phyloP scores from a whole-genome alignment of 2,329 filamentous ascomycete genomes.

The Thielaviopsis ethacetica region DNA sequence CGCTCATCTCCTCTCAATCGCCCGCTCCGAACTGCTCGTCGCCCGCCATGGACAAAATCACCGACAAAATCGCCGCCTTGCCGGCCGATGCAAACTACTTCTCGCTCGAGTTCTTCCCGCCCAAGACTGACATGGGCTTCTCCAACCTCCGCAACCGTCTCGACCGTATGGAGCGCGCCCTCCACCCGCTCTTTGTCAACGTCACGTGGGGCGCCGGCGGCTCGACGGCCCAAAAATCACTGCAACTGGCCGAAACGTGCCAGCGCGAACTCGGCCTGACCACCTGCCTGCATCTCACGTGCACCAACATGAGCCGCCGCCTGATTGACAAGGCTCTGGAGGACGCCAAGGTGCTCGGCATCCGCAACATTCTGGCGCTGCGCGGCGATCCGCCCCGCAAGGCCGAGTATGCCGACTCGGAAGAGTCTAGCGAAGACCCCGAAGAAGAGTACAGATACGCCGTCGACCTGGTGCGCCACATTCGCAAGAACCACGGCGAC shows the following conservation, averaged over 20 bases:
- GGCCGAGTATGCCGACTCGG: constrained; percentile 64
- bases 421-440: constrained; percentile 38
- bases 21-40: background rate
- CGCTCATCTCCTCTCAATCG: background rate
- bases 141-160: constrained; percentile 85
- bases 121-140: constrained; percentile 91
- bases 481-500: constrained; percentile 68
- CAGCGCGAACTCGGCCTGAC: constrained; percentile 84
- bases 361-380: constrained; percentile 84
- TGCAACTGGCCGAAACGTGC: constrained; percentile 89
- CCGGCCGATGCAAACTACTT: constrained; percentile 72
- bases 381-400: constrained; percentile 80
- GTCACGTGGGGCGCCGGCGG: constrained; percentile 97
- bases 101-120: constrained; percentile 97
- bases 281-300: constrained; percentile 90
- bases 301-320: constrained; percentile 86
- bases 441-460: constrained; percentile 75
- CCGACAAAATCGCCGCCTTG: constrained; percentile 84
- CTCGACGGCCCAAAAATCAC: constrained; percentile 75
- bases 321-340: constrained; percentile 80
- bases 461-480: constrained; percentile 77
- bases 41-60: constrained; percentile 63
- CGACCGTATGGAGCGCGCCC: constrained; percentile 81
- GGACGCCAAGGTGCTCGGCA: constrained; percentile 76
- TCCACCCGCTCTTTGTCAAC: constrained; percentile 87